Evolutionary conservation across 2,329 filamentous ascomycete species (phyloP).

Genomic region (Colletotrichum spinosum): DNA sequence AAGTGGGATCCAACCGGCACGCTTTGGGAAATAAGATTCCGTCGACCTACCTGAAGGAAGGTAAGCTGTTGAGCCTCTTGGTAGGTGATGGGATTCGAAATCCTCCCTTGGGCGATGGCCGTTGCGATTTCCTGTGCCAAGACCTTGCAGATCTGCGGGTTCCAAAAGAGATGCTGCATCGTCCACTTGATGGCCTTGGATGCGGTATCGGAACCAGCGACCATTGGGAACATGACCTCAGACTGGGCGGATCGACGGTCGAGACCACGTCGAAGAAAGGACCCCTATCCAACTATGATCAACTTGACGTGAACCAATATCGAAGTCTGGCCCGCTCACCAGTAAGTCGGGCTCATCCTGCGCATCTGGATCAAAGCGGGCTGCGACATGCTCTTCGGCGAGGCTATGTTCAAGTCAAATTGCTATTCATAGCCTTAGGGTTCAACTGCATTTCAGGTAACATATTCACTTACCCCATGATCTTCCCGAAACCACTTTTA

Average conservation of each 20-base stretch:
- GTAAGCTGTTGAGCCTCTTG: constrained; percentile 49
- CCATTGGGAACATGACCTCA: constrained; percentile 32
- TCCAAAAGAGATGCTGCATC: constrained; percentile 62
- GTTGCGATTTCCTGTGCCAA: constrained; percentile 61
- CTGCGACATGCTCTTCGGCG: constrained; percentile 13
- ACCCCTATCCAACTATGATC: constrained; percentile 13
- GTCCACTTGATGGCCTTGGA: constrained; percentile 54
- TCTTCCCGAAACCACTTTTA: constrained; percentile 24
- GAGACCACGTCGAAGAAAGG: constrained; percentile 21
- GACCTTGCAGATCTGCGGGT: constrained; percentile 56
- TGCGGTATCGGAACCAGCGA: constrained; percentile 52
- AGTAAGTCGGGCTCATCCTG: constrained; percentile 29
- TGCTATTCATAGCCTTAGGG: not conserved
- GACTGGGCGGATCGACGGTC: constrained; percentile 23
- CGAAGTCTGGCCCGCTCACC: not conserved
- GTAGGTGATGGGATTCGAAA: constrained; percentile 44
- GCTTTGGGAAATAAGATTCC: too few relatives aligned
- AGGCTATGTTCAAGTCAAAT: not conserved
- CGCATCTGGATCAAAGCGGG: constrained; percentile 7
- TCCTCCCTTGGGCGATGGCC: constrained; percentile 35
- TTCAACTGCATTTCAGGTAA: not conserved
- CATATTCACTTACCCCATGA: constrained; percentile 16
- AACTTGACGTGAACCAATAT: not conserved
- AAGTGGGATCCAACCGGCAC: too few relatives aligned
- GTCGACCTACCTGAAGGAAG: constrained; percentile 50